Conservation (phyloP, 2,329 filamentous ascomycete species). For the Exophiala sp. region DNA sequence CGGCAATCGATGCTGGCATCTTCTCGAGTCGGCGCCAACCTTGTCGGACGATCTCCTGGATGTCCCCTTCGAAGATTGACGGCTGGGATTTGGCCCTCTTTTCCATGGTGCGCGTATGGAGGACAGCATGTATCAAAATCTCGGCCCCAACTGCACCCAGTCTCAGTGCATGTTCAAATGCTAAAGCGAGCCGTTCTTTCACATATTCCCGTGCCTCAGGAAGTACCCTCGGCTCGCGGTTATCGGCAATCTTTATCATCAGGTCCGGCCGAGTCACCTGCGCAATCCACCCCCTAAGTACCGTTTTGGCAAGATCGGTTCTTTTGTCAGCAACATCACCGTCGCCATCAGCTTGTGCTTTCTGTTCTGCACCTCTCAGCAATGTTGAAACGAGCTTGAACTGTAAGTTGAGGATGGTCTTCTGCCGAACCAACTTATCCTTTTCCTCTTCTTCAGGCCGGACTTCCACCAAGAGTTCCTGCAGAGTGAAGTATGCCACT, state of each 20-base stretch:
- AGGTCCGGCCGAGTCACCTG: constrained; percentile 1
- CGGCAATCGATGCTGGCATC: constrained; percentile 34
- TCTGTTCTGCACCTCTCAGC: constrained; percentile 10
- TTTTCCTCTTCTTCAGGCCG: constrained; percentile 12
- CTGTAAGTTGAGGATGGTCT: constrained; percentile 11
- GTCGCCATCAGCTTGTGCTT: neutral
- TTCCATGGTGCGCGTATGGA: constrained; percentile 6
- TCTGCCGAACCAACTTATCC: constrained; percentile 8
- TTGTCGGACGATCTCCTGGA: constrained; percentile 31
- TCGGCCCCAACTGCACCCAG: constrained; percentile 6
- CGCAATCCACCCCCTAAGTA: constrained; percentile 3
- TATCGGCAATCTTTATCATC: neutral
- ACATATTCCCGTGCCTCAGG: constrained; percentile 10
- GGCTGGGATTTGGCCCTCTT: neutral
- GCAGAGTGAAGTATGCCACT: constrained; percentile 8
- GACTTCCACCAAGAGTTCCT: constrained; percentile 2
- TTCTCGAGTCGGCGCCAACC: constrained; percentile 40
- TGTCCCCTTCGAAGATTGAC: constrained; percentile 17
- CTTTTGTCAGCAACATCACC: constrained; percentile 1
- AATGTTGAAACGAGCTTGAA: constrained; percentile 11
- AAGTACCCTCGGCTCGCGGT: neutral
- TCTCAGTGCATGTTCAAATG: constrained; percentile 21
- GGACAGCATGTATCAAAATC: constrained; percentile 6
- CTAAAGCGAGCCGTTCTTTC: constrained; percentile 15
- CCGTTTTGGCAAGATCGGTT: neutral